Evolutionary conservation across 805 yeast genomes (phyloP), one percentile per base, ranked within the genome.

Genomic region (Saccharomycopsis fodiens): DNA sequence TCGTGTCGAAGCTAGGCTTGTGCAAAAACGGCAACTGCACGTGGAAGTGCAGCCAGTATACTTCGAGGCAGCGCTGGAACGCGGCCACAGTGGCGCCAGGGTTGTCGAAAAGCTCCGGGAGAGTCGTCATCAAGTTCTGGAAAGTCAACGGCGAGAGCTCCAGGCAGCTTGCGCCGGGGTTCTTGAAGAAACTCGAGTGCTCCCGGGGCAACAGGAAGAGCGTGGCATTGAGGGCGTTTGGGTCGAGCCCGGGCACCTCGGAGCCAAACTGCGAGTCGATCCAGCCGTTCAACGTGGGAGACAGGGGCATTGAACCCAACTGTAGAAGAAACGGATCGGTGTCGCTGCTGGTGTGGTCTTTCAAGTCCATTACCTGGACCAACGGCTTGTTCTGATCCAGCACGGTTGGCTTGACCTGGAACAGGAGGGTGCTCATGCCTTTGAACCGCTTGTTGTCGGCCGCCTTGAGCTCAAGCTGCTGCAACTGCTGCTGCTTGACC

Each of bases 21-120:
- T 72, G 77, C 31, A 72, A 46, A 20, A 73, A 62, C 8, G 76
- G 76, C 50, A 66, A 68, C 54, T 76, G 81, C 3, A 76, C 71
- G 59, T 72, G 85, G 59, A 67, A 78, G 22, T 70, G 62, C 2
- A 61, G 54, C 85, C 85, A 79, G 54, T 75, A 79, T 5, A 54
- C 41, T 29, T 58, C 58, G 8, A 65, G 47, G 39, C 57, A 60
- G 22, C 51, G 41, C 29, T 55, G 55, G 15, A 58, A 47, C 15
- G 46, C 46, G 1, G 36, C 20, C 7, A 39, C 23, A 22, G 42
- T 46, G 29, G 39, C 37, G 25, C 39, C 46, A 3, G n/a, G 35
- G 20, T 32, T 10, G 17, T 32, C 15, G 17, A 17, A 10, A 32
- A 32, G 17, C 12, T 5, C 36, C 8, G 36, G 36, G 8, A 32